Evolutionary conservation across 345 rosid species (phyloP).

Genomic region (Abelmoschus esculentus): DNA sequence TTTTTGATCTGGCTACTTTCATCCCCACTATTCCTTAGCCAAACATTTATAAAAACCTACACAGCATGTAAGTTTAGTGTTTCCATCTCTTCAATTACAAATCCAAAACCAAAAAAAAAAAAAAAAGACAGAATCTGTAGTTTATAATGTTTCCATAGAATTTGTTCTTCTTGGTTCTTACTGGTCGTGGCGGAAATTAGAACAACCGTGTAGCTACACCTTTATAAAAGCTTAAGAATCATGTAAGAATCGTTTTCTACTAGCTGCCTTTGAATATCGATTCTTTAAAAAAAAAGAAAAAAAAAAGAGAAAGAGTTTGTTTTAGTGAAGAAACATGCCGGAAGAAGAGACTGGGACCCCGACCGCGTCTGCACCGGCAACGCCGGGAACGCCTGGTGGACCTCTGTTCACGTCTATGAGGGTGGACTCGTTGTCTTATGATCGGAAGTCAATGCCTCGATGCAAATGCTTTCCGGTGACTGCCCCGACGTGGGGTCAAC

Average conservation of each 20-base stretch:
- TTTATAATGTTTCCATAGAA: not conserved
- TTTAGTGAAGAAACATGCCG: conserved; percentile 21
- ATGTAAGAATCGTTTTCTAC: conserved; percentile 39
- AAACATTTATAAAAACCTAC: conserved; percentile 42
- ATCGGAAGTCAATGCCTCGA: conserved; percentile 72
- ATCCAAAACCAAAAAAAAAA: conserved; percentile 14
- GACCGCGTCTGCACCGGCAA: conserved; percentile 69
- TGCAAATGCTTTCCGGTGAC: conserved; percentile 89
- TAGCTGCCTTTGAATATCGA: not conserved
- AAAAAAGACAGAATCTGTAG: not conserved
- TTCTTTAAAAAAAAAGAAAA: not conserved
- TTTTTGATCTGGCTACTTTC: conserved; percentile 28
- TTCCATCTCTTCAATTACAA: not conserved
- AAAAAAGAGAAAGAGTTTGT: conserved; percentile 24
- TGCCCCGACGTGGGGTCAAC: conserved; percentile 58
- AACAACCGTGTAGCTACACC: conserved; percentile 34
- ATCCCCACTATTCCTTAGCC: conserved; percentile 31
- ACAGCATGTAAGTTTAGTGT: conserved; percentile 40
- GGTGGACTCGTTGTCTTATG: conserved; percentile 85
- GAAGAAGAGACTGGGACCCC: conserved; percentile 40
- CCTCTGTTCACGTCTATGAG: conserved; percentile 67
- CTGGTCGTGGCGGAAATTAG: conserved; percentile 41
- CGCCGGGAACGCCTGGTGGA: conserved; percentile 93
- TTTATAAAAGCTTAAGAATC: conserved; percentile 48
- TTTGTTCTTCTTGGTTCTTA: not conserved